phyloP scores from a whole-genome alignment of 176 grass and related monocot genomes.

The Pharus latifolius region DNA sequence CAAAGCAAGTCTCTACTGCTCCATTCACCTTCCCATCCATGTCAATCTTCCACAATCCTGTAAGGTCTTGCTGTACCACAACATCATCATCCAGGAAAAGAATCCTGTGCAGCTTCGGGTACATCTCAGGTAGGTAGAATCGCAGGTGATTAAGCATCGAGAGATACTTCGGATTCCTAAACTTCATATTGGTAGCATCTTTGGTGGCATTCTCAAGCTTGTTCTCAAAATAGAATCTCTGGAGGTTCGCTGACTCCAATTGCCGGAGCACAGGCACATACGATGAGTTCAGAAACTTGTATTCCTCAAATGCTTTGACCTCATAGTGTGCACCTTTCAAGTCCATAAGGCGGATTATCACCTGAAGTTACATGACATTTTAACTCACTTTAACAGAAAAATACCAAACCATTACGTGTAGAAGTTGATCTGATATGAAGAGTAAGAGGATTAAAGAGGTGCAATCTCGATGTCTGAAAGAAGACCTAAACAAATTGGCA shows the following conservation, averaged over 20 bases:
- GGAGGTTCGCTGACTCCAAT: conserved; percentile 89
- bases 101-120: conserved; percentile 80
- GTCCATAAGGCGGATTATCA: conserved; percentile 74
- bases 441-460: background rate
- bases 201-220: conserved; percentile 99
- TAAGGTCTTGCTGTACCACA: conserved; percentile 86
- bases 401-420: background rate
- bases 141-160: conserved; percentile 93
- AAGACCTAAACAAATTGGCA: background rate
- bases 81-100: conserved; percentile 98
- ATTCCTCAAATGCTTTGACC: conserved; percentile 88
- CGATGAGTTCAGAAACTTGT: conserved; percentile 94
- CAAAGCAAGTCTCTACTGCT: conserved; percentile 97
- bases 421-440: background rate
- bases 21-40: conserved; percentile 99
- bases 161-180: conserved; percentile 95
- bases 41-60: conserved; percentile 87
- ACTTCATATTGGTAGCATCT: conserved; percentile 99
- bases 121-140: conserved; percentile 98
- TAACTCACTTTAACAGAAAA: background rate
- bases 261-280: conserved; percentile 95
- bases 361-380: conserved; percentile 24
- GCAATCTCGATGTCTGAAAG: background rate
- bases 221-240: conserved; percentile 98
- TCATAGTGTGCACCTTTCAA: conserved; percentile 81